Evolutionary conservation across 129 eudicot genomes (phyloP), one percentile per base, ranked within the genome.

Genomic region (Artemisia tridentata): DNA sequence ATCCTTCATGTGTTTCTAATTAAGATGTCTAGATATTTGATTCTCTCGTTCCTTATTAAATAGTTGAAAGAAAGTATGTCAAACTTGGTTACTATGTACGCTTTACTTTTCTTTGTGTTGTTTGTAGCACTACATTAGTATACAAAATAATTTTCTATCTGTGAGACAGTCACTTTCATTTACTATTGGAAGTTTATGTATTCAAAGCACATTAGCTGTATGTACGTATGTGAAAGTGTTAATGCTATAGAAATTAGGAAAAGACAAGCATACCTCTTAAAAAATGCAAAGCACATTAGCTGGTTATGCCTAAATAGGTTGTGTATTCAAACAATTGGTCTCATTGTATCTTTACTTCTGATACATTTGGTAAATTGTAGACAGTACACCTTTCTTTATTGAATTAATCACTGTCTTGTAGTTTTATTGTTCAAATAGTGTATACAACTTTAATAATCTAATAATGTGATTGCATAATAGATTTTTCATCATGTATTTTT

Each of bases 1-100:
- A 64, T 0, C 8, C 52, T 62, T 62, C 66, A 57, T n/a, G 18
- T 72, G 7, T 23, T 25, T 59, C 49, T 21, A 47, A n/a, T 59
- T 15, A n/a, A 71, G 15, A 71, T 58, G 54, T 58, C 47, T 43
- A 71, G 65, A 58, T 45, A 71, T 20, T 45, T 15, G 34, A 58
- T 57, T 58, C 47, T 46, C 56, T 71, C 14, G 9, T 21, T 71
- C 15, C 43, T 10, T 48, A 25, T 25, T 14, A 57, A 38, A 38
- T 38, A 11, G 60, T 60, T 47, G 25, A 52, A n/a, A 72, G 15
- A 48, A 48, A 48, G 12, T 48, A 69, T 16, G 62, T 16, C 52
- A 19, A 54, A 41, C 52, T 55, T 53, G 38, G 51, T 34, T 31
- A 31, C 18, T 2, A n/a, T 61, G 19, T 17, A 49, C n/a, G 12